These are phyloP conservation scores for Clarireedia hainanense DNA, from an alignment of 2,329 filamentous ascomycete genomes.

Conservation along the genomic window DNA sequence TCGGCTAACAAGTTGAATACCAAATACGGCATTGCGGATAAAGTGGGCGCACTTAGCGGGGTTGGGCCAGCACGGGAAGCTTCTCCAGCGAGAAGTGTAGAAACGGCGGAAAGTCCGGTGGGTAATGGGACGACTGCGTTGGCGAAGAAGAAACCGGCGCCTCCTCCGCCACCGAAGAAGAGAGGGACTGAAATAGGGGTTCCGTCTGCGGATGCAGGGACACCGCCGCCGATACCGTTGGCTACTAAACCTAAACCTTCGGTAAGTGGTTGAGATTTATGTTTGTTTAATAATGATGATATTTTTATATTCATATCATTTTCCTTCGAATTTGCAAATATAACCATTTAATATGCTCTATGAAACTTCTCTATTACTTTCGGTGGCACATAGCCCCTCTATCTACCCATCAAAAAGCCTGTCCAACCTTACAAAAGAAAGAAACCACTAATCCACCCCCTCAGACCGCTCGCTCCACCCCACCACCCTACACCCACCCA, in stretches of 20 bases:
- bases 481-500: background rate
- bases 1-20: slow-evolving; percentile 28
- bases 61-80: slow-evolving; percentile 3
- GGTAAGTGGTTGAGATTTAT: slow-evolving; percentile 25
- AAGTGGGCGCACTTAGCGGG: slow-evolving; percentile 20
- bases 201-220: slow-evolving; percentile 7
- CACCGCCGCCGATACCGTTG: slow-evolving; percentile 24
- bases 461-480: background rate
- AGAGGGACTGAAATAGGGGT: slow-evolving; percentile 11
- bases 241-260: slow-evolving; percentile 29
- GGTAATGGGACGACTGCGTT: background rate
- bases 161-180: slow-evolving; percentile 27
- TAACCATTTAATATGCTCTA: background rate
- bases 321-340: background rate
- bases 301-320: background rate
- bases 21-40: slow-evolving; percentile 28
- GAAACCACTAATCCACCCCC: background rate
- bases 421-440: background rate
- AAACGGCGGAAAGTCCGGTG: slow-evolving; percentile 8
- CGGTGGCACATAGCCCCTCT: background rate
- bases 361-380: background rate
- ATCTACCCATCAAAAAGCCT: background rate
- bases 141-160: slow-evolving; percentile 30
- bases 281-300: background rate
- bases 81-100: slow-evolving; percentile 9